Evolutionary conservation across 2,329 filamentous ascomycete species (phyloP).

Genomic region (Cadophora luteo-olivacea): DNA sequence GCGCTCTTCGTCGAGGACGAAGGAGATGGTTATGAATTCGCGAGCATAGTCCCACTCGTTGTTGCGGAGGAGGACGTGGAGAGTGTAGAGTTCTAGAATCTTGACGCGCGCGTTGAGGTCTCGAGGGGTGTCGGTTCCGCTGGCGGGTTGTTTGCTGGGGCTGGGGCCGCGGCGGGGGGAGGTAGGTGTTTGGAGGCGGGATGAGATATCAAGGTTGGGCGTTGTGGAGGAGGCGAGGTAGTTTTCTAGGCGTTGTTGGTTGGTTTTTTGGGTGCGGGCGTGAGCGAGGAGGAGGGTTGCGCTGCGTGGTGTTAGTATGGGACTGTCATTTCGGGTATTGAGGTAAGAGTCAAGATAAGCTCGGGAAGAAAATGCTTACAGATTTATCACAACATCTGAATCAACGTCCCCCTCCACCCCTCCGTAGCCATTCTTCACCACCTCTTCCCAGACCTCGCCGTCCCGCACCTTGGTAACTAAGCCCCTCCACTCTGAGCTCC

Average conservation of each 20-base stretch:
- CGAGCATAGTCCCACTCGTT: constrained; percentile 95
- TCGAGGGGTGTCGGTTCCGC: constrained; percentile 81
- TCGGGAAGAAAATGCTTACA: constrained; percentile 59
- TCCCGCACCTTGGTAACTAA: constrained; percentile 86
- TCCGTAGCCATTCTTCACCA: constrained; percentile 85
- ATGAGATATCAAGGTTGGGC: constrained; percentile 74
- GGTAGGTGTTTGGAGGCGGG: constrained; percentile 58
- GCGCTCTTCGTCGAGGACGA: constrained; percentile 89
- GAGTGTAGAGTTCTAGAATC: constrained; percentile 91
- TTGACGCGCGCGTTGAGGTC: constrained; percentile 87
- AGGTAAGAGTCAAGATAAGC: too few species aligned
- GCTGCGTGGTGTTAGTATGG: constrained; percentile 53
- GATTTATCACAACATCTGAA: constrained; percentile 88
- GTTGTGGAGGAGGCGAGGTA: constrained; percentile 81
- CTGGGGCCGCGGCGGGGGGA: constrained; percentile 67
- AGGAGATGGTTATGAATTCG: constrained; percentile 86
- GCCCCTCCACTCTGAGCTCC: constrained; percentile 81
- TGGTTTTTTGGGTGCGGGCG: constrained; percentile 80
- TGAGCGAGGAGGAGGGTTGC: constrained; percentile 92
- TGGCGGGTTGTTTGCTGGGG: constrained; percentile 47
- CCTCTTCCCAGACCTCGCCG: constrained; percentile 93
- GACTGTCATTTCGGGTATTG: too few species aligned
- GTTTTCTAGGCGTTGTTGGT: constrained; percentile 86
- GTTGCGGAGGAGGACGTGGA: constrained; percentile 93
- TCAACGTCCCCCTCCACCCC: constrained; percentile 91